Evolutionary conservation across 2,329 filamentous ascomycete genomes (phyloP), one percentile per base, ranked within the genome.

Genomic region (Apiospora arundinis): DNA sequence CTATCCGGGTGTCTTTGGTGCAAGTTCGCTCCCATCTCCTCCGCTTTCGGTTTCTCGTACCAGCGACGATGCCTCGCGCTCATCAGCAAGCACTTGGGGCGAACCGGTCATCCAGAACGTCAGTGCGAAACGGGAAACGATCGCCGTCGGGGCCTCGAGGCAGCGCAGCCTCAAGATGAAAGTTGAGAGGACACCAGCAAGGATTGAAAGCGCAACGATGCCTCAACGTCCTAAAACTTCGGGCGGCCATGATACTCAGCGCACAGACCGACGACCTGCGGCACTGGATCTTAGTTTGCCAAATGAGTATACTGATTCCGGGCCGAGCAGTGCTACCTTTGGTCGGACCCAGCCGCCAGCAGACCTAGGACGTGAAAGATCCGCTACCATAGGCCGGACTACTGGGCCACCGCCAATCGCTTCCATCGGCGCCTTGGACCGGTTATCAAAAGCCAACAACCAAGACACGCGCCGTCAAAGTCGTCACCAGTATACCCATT

Each of bases 81-180:
- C 76, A 42, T 74, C 77, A 25, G 74, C 75, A n/a, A 74, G 75
- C 0, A 76, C 76, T 71, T 75, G 81, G 77, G 71, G 77, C 44
- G 74, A 79, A 40, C 86, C 86, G 1, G 78, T 87, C 5, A 85
- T 89, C 49, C 84, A 83, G 45, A 84, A 84, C 60, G 84, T 87
- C 0, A 74, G 77, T n/a, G 85, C 87, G 4, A 86, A 85, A 76
- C 85, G 87, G 44, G 86, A 89, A 60, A 88, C 86, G 1, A 75
- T 87, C 18, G 85, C 85, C 0, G 83, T 86, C 25, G 82, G 82
- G 73, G 81, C 83, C 0, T 81, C 85, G 1, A 81, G 83, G 25
- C 81, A 85, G 46, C 81, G 82, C 65, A 89, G 87, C 74, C 80
- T 88, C 70, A 83, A 84, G 4, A 85, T 86, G 80, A 83, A 84